Base-by-base conservation (phyloP, 1,139 yeast genomes). In the Kodamaea arcana region DNA sequence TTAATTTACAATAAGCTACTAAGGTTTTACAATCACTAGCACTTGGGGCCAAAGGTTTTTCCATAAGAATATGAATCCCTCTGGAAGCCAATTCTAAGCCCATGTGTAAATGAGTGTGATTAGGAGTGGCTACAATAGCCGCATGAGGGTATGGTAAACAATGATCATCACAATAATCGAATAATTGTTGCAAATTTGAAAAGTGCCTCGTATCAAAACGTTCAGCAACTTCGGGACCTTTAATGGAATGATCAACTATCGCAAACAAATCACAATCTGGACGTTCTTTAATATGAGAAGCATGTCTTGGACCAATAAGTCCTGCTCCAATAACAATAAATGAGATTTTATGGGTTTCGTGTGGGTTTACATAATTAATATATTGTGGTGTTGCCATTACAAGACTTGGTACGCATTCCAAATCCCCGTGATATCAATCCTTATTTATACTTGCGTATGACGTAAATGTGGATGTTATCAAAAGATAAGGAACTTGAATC, bases 71-170 rank as follows among this genome's bases (percentile, higher is more conserved):
- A 38, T 68, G 58, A 24, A 68, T 58, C 0, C 69, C 67, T 26
- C 54, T 43, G 6, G 53, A 39, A 6, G 71, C 70, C 42, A 68
- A 54, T 34, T 56, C 51, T 21, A 58, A 47, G 10, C 68, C 60
- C 31, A 68, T 46, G 15, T 51, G 45, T 4, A 65, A 56, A 45
- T 66, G 72, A 1, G 72, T 62, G 35, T 63, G 65, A 44, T 65
- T 67, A 1, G 73, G 73, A 2, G 72, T 67, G 31, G 69, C 65
- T 3, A 67, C 56, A 7, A 67, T 65, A 11, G 72, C 73, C 1
- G 69, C 73, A 31, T 63, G 60, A 1, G 72, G 72, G 23, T 56
- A 59, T 15, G 47, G 40, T 4, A 56, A 34, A 13, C 43, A 37
- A 25, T 50, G 49, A 4, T 35, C 26, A 21, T 55, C 51, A 42